Evolutionary conservation across 2,329 filamentous ascomycete genomes (phyloP), one percentile per base, ranked within the genome.

Genomic region (Claviceps quebecensis): DNA sequence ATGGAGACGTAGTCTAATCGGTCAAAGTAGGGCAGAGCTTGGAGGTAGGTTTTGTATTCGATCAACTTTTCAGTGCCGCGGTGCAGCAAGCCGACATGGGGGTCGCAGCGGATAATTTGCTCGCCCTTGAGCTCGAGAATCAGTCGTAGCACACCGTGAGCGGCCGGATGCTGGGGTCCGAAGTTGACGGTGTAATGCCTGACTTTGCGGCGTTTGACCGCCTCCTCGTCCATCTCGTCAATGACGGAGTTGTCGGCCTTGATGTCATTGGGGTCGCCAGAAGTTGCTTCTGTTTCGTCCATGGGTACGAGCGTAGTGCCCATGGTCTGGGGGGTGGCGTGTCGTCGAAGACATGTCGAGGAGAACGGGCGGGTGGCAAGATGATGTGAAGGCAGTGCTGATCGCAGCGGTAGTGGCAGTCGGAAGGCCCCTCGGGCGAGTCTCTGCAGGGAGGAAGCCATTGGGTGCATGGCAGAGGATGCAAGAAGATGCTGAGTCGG

Each of bases 111-210:
- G 63, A 98, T 77, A 65, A 98, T 97, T 72, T 96, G 88, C 75
- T 98, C 93, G 67, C 93, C 93, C 71, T 88, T 96, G 67, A 98
- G 80, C 71, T 98, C 93, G 62, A 98, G 80, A 75, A 98, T 98
- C 72, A 98, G 73, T 51, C 93, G 88, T 72, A 98, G 73, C 81
- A 98, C 93, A 65, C 93, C 93, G 80, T 98, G 93, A 62, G 93
- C 94, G 58, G 93, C 93, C 40, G 93, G 93, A 76, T 98, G 93
- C 77, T 98, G 93, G 57, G 93, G 93, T 52, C 93, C 93, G 64
- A 98, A 98, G 77, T 98, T 98, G 75, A 98, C 91, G 6, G 93
- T 98, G 74, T 98, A 98, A 73, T 98, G 93, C 59, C 93, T 83
- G 67, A 98, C 86, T 78, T 96, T 97, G 69, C 91, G 84, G 70